These are phyloP conservation scores for Fusarium fujikuroi DNA, from an alignment of 2,329 filamentous ascomycete species.

Conservation along the genomic window DNA sequence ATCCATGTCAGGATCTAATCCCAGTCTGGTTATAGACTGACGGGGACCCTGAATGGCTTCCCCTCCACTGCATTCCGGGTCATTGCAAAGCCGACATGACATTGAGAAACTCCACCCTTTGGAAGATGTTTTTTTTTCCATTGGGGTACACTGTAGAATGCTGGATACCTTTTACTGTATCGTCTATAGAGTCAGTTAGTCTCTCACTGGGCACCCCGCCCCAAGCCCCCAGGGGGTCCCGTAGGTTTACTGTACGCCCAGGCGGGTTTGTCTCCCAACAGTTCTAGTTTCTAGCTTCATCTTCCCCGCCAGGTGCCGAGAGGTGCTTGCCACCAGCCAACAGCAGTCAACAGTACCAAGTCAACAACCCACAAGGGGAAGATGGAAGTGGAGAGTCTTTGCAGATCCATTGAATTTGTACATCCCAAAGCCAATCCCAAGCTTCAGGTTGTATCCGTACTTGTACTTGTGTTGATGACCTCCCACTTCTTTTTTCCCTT, in stretches of 20 bases:
- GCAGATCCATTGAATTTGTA: constrained; percentile 39
- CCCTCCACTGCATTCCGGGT: constrained; percentile 28
- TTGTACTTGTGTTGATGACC: constrained; percentile 37
- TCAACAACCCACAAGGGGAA: constrained; percentile 38
- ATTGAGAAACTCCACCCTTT: not conserved
- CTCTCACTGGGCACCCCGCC: constrained; percentile 9
- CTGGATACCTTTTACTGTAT: not conserved
- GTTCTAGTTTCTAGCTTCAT: constrained; percentile 44
- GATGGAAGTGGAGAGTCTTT: constrained; percentile 27
- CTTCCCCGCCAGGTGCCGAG: constrained; percentile 41
- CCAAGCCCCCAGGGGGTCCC: constrained; percentile 10
- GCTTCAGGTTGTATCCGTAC: constrained; percentile 35
- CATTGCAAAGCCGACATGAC: constrained; percentile 17
- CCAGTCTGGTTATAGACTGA: constrained; percentile 3
- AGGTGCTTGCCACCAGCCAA: constrained; percentile 42
- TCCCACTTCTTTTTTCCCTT: constrained; percentile 34
- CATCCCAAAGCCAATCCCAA: constrained; percentile 13
- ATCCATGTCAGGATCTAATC: constrained; percentile 4
- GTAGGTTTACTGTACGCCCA: constrained; percentile 30
- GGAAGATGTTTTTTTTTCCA: constrained; percentile 28
- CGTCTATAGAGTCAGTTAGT: not conserved
- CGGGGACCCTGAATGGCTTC: constrained; percentile 27
- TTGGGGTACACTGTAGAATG: constrained; percentile 35
- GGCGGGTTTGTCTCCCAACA: constrained; percentile 44
- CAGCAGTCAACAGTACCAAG: constrained; percentile 34